Percentiles rank a stretch among this genome's conserved stretches.
phyloP scores from a whole-genome alignment of 1,139 yeast species.

The Blastobotrys aristatus region DNA sequence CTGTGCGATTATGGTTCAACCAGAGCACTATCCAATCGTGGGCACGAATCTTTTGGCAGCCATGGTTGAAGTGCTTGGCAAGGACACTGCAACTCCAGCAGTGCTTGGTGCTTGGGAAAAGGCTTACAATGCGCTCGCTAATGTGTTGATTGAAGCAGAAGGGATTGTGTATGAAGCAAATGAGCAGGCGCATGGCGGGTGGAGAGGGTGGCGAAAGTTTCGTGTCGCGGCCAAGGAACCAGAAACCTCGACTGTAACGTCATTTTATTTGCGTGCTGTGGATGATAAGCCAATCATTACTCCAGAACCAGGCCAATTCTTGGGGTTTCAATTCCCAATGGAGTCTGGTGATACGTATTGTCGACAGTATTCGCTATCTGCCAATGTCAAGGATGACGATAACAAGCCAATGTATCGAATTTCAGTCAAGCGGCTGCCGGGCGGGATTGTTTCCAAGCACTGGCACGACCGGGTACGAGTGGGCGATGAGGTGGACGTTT shows the following conservation, averaged over 20 bases:
- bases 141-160: conserved; percentile 55
- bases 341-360: conserved; percentile 32
- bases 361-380: conserved; percentile 53
- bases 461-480: conserved; percentile 47
- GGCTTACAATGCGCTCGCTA: conserved; percentile 63
- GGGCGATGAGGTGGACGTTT: conserved; percentile 48
- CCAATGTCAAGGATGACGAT: conserved; percentile 28
- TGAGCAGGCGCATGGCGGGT: conserved; percentile 37
- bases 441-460: conserved; percentile 51
- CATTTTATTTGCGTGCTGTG: conserved; percentile 48
- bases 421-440: conserved; percentile 46
- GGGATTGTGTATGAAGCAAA: conserved; percentile 41
- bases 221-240: conserved; percentile 40
- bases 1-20: conserved; percentile 54
- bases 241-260: conserved; percentile 48
- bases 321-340: conserved; percentile 46
- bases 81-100: conserved; percentile 49
- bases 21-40: conserved; percentile 64
- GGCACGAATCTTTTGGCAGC: conserved; percentile 53
- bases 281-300: conserved; percentile 39
- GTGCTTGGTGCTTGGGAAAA: conserved; percentile 61
- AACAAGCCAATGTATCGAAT: conserved; percentile 41
- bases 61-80: conserved; percentile 52
- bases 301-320: conserved; percentile 57
- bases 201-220: conserved; percentile 56